Evolutionary conservation across 345 rosid genomes (phyloP), one percentile per base, ranked within the genome.

Genomic region (Geranium brycei): DNA sequence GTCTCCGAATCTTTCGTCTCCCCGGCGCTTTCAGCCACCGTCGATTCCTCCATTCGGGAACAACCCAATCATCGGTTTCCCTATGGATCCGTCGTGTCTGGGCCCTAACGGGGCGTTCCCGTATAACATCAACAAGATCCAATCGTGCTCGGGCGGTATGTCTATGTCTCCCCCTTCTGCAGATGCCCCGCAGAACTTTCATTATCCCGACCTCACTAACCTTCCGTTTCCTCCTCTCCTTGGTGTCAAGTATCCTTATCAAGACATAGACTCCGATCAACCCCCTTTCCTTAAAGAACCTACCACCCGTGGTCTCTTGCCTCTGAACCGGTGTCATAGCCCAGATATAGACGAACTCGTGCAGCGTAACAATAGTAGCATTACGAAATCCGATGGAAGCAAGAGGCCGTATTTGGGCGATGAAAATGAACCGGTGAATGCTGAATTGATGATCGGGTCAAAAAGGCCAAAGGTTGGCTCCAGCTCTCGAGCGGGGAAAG

Each of bases 31-130:
- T 10, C 30, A 5, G 1, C 18, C 60, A 17, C 53, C 57, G 59
- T 63, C 69, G 57, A 4, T 31, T 61, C 57, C 60, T 67, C 7
- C 64, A 19, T 65, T 60, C 57, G 68, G 59, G 60, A 53, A 63
- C 5, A 13, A 19, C 62, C 53, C 59, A 31, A 35, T 74, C 0
- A 7, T 57, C 30, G 58, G 56, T 31, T 35, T 66, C 65, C 62
- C 65, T 68, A 62, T 47, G 53, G 53, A 47, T 47, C 53, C 71
- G 59, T 63, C 31, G 18, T 60, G 7, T 74, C 58, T 55, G 35
- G 69, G 68, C 65, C 15, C 59, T n/a, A 64, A 59, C 30, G 68
- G 38, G 55, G 51, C 30, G 59, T 64, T n/a, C 67, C 74, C 35
- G 31, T 71, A 61, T 51, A 56, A n/a, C 62, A 53, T 65, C 66